Evolutionary conservation across 2,329 filamentous ascomycete genomes (phyloP).

Genomic region (Penicillium sp.): DNA sequence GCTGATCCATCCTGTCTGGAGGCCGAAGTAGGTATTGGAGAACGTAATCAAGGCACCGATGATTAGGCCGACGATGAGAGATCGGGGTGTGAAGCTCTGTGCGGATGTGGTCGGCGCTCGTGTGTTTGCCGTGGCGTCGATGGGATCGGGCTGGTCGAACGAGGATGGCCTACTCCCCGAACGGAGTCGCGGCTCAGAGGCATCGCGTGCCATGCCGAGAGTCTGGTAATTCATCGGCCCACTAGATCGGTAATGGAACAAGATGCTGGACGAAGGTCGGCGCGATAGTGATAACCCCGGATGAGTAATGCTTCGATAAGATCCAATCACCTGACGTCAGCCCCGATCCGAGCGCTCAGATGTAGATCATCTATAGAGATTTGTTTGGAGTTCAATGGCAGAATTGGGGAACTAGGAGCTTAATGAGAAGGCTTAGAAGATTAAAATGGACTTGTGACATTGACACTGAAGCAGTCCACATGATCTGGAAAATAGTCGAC

Average conservation of each 20-base stretch:
- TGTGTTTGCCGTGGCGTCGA: conserved; percentile 1
- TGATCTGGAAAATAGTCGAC: too few relatives aligned
- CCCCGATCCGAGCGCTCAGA: neutral
- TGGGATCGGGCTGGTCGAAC: neutral
- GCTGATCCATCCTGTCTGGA: conserved; percentile 81
- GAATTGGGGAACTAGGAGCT: neutral
- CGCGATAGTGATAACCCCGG: conserved; percentile 16
- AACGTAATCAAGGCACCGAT: conserved; percentile 93
- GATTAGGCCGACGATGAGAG: conserved; percentile 71
- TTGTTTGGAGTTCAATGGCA: neutral
- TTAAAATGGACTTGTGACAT: too few relatives aligned
- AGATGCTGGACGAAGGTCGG: neutral
- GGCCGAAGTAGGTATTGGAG: conserved; percentile 98
- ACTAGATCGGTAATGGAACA: conserved; percentile 9
- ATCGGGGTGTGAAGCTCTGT: conserved; percentile 78
- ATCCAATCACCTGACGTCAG: conserved; percentile 22
- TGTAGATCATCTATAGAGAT: neutral
- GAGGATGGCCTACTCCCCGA: conserved; percentile 5
- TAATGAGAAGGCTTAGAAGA: too few relatives aligned
- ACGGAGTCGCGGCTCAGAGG: conserved; percentile 15
- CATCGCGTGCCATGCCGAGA: conserved; percentile 32
- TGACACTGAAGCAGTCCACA: too few relatives aligned
- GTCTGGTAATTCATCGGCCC: conserved; percentile 38
- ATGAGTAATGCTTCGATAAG: conserved; percentile 24
- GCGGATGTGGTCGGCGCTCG: conserved; percentile 27